Conservation (phyloP, 2,329 filamentous ascomycete species). For the Cyanodermella asteris region DNA sequence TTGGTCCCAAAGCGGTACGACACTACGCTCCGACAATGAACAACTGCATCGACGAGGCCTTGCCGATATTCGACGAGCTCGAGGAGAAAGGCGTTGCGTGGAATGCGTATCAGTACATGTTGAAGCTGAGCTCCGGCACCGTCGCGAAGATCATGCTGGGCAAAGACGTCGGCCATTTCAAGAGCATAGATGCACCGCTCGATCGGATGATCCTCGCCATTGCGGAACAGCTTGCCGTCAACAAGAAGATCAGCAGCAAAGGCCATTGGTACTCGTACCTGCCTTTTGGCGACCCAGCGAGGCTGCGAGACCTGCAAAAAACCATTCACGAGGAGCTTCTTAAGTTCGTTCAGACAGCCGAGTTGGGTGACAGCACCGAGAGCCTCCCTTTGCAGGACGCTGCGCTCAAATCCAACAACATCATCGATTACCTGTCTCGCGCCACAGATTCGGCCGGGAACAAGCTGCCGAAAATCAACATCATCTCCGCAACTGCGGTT, state of each 20-base stretch:
- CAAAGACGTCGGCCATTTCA: slow-evolving; percentile 26
- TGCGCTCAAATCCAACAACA: slow-evolving; percentile 20
- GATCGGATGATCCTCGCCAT: slow-evolving; percentile 1
- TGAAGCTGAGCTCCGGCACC: slow-evolving; percentile 26
- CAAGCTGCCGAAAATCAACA: slow-evolving; percentile 26
- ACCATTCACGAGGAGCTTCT: slow-evolving; percentile 33
- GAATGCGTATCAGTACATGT: slow-evolving; percentile 29
- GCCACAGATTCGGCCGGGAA: slow-evolving; percentile 33
- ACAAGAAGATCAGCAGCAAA: slow-evolving; percentile 4
- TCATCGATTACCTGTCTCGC: slow-evolving; percentile 28
- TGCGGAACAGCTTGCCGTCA: slow-evolving; percentile 3
- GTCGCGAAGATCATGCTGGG: slow-evolving; percentile 24
- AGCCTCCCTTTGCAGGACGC: slow-evolving; percentile 20
- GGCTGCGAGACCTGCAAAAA: slow-evolving; percentile 34
- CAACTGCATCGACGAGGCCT: slow-evolving; percentile 11
- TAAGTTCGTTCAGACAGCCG: slow-evolving; percentile 24
- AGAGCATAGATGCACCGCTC: slow-evolving; percentile 10
- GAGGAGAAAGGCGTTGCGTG: slow-evolving; percentile 23
- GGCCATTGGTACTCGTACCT: slow-evolving; percentile 2
- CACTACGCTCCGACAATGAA: slow-evolving; percentile 32
- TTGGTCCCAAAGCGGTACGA: neutral
- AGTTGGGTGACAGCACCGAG: slow-evolving; percentile 2
- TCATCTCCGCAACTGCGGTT: slow-evolving; percentile 24
- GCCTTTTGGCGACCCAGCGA: slow-evolving; percentile 3
- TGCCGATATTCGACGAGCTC: slow-evolving; percentile 25